Evolutionary conservation across 2,329 filamentous ascomycete genomes (phyloP), one percentile per base, ranked within the genome.

Genomic region (Cryphonectria radicalis): DNA sequence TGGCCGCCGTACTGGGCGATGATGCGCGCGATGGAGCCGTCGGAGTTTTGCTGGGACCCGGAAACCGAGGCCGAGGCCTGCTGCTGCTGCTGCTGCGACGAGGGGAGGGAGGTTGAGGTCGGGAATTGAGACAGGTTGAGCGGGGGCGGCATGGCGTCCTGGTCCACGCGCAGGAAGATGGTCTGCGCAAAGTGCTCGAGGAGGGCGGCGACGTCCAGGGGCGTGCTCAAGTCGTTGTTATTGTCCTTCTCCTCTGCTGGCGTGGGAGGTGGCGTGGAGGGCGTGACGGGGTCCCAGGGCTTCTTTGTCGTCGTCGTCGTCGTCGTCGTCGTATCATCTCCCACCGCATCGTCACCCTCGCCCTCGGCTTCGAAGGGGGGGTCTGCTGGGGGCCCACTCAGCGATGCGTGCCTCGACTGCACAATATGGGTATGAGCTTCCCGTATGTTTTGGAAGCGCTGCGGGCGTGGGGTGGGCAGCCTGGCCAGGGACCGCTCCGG

Each of bases 341-440:
- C 25, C 13, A 35, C 43, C 28, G 25, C 59, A 14, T 65, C 66
- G 66, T 50, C 37, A 1, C 37, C 63, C 4, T 66, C 63, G 42
- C 46, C 40, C 37, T 32, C 63, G 60, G 35, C 65, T 40, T 40
- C 37, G 37, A 40, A 40, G 8, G 37, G 10, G 10, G 37, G 37
- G 10, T 40, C 37, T 28, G 73, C 72, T 5, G 63, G 43, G 17
- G 67, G 64, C 10, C 13, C 66, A 40, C 74, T 71, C 2, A 46
- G 70, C 10, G 71, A 72, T 2, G 13, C 70, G 5, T 57, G 46
- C 14, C 62, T 37, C 71, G 14, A 72, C 68, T n/a, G 76, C 5
- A 78, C 81, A 70, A 84, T 84, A 46, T 80, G 81, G 4, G 78
- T 76, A 68, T 82, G 80, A 0, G 82, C 82, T 50, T 83, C 81